These are phyloP conservation scores for Plenodomus lindquistii DNA, from an alignment of 2,329 filamentous ascomycete genomes.

Conservation along the genomic window DNA sequence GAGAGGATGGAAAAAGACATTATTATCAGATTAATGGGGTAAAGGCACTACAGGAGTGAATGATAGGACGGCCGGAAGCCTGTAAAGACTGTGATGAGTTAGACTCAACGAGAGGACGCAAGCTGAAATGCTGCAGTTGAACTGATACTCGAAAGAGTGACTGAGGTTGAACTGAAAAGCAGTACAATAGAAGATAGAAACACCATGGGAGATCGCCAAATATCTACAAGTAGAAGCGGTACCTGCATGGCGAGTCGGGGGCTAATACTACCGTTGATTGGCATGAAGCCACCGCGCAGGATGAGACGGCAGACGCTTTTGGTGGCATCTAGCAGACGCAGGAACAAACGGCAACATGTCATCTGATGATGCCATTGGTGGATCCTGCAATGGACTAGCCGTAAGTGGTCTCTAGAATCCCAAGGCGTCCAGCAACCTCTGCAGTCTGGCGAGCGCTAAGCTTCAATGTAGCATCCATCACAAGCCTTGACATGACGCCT, in stretches of 20 bases:
- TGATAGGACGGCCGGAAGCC: constrained; percentile 46
- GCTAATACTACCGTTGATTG: constrained; percentile 22
- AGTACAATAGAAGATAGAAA: constrained; percentile 30
- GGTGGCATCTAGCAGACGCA: constrained; percentile 20
- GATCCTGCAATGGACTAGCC: constrained; percentile 17
- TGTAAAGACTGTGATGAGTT: constrained; percentile 45
- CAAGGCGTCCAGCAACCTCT: constrained; percentile 19
- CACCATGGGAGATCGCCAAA: constrained; percentile 32
- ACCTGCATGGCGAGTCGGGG: constrained; percentile 29
- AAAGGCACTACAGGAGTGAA: constrained; percentile 31
- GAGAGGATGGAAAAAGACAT: constrained; percentile 43
- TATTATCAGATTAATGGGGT: constrained; percentile 32
- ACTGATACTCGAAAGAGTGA: constrained; percentile 36
- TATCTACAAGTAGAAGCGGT: constrained; percentile 25
- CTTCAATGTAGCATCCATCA: constrained; percentile 18
- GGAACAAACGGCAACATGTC: constrained; percentile 20
- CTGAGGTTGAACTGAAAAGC: constrained; percentile 23
- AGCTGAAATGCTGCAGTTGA: constrained; percentile 49
- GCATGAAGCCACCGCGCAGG: constrained; percentile 28
- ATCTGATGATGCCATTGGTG: constrained; percentile 16
- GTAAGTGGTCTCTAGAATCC: constrained; percentile 14
- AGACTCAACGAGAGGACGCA: constrained; percentile 60
- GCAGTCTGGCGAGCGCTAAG: constrained; percentile 21
- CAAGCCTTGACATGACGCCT: constrained; percentile 20
- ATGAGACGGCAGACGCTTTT: constrained; percentile 21